These are phyloP conservation scores for Lactarius akahatsu DNA, from an alignment of 768 basidiomycete genomes.

Conservation along the genomic window DNA sequence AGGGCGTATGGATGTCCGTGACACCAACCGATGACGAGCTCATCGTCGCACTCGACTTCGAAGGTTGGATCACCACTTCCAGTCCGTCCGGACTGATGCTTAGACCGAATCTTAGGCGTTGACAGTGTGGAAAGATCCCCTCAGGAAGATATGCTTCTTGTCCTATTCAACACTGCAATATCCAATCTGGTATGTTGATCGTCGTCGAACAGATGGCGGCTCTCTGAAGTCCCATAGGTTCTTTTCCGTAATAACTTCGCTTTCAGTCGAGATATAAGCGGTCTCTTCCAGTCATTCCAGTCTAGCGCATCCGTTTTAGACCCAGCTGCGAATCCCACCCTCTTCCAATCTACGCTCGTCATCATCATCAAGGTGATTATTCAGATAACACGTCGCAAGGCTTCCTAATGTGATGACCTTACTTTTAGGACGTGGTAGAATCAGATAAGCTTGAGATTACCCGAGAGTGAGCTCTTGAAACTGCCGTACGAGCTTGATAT, in stretches of 20 bases:
- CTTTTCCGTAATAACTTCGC: slow-evolving; percentile 41
- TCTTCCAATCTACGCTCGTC: slow-evolving; percentile 57
- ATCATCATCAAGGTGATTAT: slow-evolving; percentile 60
- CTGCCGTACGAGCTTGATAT: neutral
- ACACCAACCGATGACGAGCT: neutral
- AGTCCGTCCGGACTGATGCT: neutral
- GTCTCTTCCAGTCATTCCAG: slow-evolving; percentile 61
- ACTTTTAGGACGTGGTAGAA: slow-evolving; percentile 56
- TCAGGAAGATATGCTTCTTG: slow-evolving; percentile 34
- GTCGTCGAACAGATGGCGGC: slow-evolving; percentile 36
- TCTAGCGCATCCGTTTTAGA: slow-evolving; percentile 55
- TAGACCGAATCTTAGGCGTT: slow-evolving; percentile 41
- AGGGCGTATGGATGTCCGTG: slow-evolving; percentile 62
- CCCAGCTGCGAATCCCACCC: slow-evolving; percentile 55
- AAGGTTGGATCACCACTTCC: slow-evolving; percentile 31
- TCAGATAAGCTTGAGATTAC: slow-evolving; percentile 57
- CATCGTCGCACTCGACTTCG: neutral
- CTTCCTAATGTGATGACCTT: neutral
- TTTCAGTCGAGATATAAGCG: slow-evolving; percentile 55
- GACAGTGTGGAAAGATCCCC: slow-evolving; percentile 62
- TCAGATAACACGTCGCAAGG: neutral
- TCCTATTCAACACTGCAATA: neutral
- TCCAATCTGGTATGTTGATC: neutral
- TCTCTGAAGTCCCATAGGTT: slow-evolving; percentile 42
- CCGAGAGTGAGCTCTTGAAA: slow-evolving; percentile 45